A percentile compares a stretch with the other conserved stretches of the same genome.
phyloP scores from a whole-genome alignment of 1,284 basidiomycete genomes.

The Ceratobasidium sp. region DNA sequence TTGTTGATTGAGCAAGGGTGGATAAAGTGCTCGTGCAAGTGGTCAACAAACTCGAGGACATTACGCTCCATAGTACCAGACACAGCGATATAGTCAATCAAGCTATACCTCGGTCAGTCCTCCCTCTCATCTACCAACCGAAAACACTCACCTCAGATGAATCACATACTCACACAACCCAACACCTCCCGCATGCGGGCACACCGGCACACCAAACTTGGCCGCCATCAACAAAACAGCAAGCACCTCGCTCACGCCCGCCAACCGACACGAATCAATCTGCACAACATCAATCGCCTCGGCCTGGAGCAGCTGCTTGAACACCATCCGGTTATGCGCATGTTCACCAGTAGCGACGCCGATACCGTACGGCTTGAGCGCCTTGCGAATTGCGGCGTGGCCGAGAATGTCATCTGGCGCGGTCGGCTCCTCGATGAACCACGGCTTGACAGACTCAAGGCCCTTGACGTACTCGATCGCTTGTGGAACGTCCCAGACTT shows the following conservation, averaged over 20 bases:
- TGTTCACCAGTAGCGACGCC: conserved; percentile 97
- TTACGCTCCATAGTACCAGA: conserved; percentile 94
- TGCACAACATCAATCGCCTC: conserved; percentile 96
- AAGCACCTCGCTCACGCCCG: conserved; percentile 93
- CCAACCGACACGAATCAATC: conserved; percentile 94
- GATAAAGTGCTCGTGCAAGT: conserved; percentile 93
- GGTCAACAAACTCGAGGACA: conserved; percentile 87
- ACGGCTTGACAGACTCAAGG: conserved; percentile 88
- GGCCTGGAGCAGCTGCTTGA: conserved; percentile 95
- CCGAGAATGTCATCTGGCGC: conserved; percentile 90
- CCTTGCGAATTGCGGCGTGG: conserved; percentile 84
- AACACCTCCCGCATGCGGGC: conserved; percentile 95
- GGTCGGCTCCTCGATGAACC: conserved; percentile 98
- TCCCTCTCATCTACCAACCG: neutral
- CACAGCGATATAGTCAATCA: conserved; percentile 93
- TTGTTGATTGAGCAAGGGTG: conserved; percentile 90
- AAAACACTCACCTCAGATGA: conserved; percentile 46
- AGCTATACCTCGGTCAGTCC: conserved; percentile 57
- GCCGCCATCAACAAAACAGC: conserved; percentile 94
- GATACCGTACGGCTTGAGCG: conserved; percentile 80
- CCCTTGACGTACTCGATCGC: conserved; percentile 92
- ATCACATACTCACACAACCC: conserved; percentile 81
- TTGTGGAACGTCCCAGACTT: conserved; percentile 93
- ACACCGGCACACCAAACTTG: conserved; percentile 91
- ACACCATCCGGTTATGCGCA: conserved; percentile 95